phyloP scores from a whole-genome alignment of 306 rosid genomes.

The Senna tora region DNA sequence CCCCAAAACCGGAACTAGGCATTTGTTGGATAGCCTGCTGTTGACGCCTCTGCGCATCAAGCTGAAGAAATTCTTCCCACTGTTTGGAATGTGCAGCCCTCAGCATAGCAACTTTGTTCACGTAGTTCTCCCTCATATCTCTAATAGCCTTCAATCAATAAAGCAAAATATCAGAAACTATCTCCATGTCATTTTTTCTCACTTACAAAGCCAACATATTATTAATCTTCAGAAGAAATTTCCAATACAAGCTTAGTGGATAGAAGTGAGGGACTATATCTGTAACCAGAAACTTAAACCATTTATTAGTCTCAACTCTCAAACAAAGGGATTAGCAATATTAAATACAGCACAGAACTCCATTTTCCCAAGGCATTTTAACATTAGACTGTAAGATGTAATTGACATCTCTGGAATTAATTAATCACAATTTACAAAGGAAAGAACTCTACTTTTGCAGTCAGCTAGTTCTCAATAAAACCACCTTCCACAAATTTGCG shows the following conservation, averaged over 20 bases:
- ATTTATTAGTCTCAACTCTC: slow-evolving; percentile 26
- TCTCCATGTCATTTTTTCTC: slow-evolving; percentile 13
- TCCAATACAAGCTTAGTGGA: slow-evolving; percentile 5
- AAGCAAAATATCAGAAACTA: slow-evolving; percentile 28
- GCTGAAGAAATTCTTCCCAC: slow-evolving; percentile 87
- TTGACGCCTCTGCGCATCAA: slow-evolving; percentile 79
- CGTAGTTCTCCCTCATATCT: slow-evolving; percentile 85
- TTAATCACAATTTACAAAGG: background rate
- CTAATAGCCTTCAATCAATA: slow-evolving; percentile 63
- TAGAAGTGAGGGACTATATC: slow-evolving; percentile 11
- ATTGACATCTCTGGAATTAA: background rate
- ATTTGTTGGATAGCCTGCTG: slow-evolving; percentile 74
- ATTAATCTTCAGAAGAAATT: slow-evolving; percentile 9
- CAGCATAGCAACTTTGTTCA: slow-evolving; percentile 72
- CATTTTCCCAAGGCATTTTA: background rate
- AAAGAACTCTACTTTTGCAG: slow-evolving; percentile 26
- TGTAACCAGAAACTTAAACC: slow-evolving; percentile 15
- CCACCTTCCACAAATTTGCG: background rate
- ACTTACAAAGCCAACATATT: slow-evolving; percentile 11
- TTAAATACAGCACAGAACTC: background rate
- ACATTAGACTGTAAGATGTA: slow-evolving; percentile 13
- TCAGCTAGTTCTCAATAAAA: slow-evolving; percentile 10
- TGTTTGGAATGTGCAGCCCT: slow-evolving; percentile 73
- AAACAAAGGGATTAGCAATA: slow-evolving; percentile 18
- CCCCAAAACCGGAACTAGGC: slow-evolving; percentile 64